phyloP scores from a whole-genome alignment of 2,329 filamentous ascomycete species.

The Didymella pomorum region DNA sequence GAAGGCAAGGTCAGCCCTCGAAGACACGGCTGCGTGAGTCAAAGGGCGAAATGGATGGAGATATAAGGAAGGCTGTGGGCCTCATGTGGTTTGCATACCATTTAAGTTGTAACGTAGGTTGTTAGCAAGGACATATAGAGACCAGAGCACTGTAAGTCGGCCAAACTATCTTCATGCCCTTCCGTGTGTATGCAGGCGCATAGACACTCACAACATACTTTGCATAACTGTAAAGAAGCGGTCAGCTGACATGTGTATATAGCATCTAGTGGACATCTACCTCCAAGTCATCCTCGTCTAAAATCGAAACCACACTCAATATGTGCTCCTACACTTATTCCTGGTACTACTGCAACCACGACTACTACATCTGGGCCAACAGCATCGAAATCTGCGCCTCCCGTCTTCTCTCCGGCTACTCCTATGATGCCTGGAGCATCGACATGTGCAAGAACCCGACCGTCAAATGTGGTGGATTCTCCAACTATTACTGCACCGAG shows the following conservation, averaged over 20 bases:
- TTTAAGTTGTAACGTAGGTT: background rate
- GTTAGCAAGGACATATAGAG: no score
- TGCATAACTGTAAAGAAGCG: slow-evolving; percentile 11
- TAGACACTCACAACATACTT: background rate
- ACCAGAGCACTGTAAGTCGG: background rate
- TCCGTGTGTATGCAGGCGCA: background rate
- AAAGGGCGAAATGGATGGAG: slow-evolving; percentile 14
- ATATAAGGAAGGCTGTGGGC: background rate
- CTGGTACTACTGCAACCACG: slow-evolving; percentile 59
- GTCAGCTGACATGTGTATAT: slow-evolving; percentile 26
- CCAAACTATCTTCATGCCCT: background rate
- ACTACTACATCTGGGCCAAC: slow-evolving; percentile 58
- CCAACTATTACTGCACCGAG: slow-evolving; percentile 55
- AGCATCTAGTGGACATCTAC: no score
- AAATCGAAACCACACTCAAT: background rate
- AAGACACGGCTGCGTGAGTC: slow-evolving; percentile 24
- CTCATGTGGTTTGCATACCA: background rate
- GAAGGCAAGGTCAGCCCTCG: slow-evolving; percentile 21
- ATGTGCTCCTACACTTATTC: slow-evolving; percentile 60
- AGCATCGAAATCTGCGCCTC: slow-evolving; percentile 56
- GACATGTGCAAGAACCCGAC: slow-evolving; percentile 58
- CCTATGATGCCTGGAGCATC: slow-evolving; percentile 58
- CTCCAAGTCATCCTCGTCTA: no score
- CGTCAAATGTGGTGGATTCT: slow-evolving; percentile 53
- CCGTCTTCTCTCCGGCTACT: slow-evolving; percentile 56